Evolutionary conservation across 2,329 filamentous ascomycete species (phyloP).

Genomic region (Xylariaceae sp.): DNA sequence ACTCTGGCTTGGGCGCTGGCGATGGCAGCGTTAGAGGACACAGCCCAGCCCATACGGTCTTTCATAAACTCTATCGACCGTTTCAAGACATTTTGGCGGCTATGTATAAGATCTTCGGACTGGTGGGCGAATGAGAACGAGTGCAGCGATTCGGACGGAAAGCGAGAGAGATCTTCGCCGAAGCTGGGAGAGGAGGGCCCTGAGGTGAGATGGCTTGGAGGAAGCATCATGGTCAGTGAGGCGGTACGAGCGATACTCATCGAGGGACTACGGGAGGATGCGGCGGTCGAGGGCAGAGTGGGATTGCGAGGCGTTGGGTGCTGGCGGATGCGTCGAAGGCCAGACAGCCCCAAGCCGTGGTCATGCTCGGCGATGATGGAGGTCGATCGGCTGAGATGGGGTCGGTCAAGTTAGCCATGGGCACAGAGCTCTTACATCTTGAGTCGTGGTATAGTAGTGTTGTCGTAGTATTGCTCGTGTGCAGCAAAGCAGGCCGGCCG

Average conservation of each 20-base stretch:
- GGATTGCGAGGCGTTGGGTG: slow-evolving; percentile 65
- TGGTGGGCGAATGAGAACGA: slow-evolving; percentile 98
- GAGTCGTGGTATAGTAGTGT: too few species aligned
- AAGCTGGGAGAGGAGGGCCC: slow-evolving; percentile 70
- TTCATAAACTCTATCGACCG: slow-evolving; percentile 95
- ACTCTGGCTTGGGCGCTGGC: slow-evolving; percentile 79
- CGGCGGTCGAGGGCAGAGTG: slow-evolving; percentile 61
- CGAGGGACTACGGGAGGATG: slow-evolving; percentile 59
- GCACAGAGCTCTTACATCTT: slow-evolving; percentile 15
- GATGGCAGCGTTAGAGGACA: slow-evolving; percentile 66
- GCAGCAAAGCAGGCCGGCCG: slow-evolving; percentile 3
- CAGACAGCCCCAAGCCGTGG: slow-evolving; percentile 78
- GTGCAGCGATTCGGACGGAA: slow-evolving; percentile 92
- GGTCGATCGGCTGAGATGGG: slow-evolving; percentile 52
- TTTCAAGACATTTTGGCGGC: slow-evolving; percentile 87
- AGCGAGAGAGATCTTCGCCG: slow-evolving; percentile 83
- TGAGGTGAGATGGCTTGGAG: slow-evolving; percentile 53
- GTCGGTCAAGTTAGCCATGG: slow-evolving; percentile 24
- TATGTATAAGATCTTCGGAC: slow-evolving; percentile 87
- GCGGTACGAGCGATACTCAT: slow-evolving; percentile 60
- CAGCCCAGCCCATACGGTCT: slow-evolving; percentile 79
- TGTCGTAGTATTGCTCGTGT: background rate
- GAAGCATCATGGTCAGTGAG: slow-evolving; percentile 66
- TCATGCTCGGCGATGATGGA: slow-evolving; percentile 82
- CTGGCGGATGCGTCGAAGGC: slow-evolving; percentile 90